Conservation (phyloP, 352 stramenopile species). For the Peronospora belbahrii region DNA sequence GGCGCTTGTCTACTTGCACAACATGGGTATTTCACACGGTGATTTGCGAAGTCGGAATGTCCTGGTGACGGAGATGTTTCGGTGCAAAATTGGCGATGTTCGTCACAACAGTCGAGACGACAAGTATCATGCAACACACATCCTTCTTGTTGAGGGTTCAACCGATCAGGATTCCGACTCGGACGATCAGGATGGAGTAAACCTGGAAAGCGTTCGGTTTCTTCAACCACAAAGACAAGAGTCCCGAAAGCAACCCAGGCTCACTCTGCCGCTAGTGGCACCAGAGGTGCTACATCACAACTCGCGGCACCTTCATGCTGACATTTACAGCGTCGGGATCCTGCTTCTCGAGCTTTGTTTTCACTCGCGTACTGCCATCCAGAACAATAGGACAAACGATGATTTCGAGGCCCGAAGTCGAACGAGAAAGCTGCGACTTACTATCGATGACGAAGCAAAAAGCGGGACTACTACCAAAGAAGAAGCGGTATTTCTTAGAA, state of each 20-base stretch:
- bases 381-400: slow-evolving; percentile 18
- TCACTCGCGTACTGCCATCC: slow-evolving; percentile 33
- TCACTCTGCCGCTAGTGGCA: slow-evolving; percentile 35
- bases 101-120: slow-evolving; percentile 29
- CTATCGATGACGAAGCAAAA: slow-evolving; percentile 11
- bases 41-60: slow-evolving; percentile 69
- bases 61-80: slow-evolving; percentile 43
- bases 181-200: slow-evolving; percentile 23
- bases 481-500: no score
- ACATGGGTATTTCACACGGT: slow-evolving; percentile 39
- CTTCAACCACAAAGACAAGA: no score
- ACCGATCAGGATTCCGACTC: slow-evolving; percentile 11
- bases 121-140: slow-evolving; percentile 14
- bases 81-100: slow-evolving; percentile 56
- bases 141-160: slow-evolving; percentile 12
- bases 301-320: slow-evolving; percentile 27
- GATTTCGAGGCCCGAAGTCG: slow-evolving; percentile 8
- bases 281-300: slow-evolving; percentile 38
- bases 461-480: slow-evolving; percentile 4
- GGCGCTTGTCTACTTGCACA: slow-evolving; percentile 49
- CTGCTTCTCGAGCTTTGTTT: slow-evolving; percentile 55
- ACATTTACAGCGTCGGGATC: slow-evolving; percentile 56
- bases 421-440: slow-evolving; percentile 13
- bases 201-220: slow-evolving; percentile 30
- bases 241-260: slow-evolving; percentile 5